Base-by-base conservation (phyloP, 2,329 filamentous ascomycete species). In the Fonsecaea erecta region DNA sequence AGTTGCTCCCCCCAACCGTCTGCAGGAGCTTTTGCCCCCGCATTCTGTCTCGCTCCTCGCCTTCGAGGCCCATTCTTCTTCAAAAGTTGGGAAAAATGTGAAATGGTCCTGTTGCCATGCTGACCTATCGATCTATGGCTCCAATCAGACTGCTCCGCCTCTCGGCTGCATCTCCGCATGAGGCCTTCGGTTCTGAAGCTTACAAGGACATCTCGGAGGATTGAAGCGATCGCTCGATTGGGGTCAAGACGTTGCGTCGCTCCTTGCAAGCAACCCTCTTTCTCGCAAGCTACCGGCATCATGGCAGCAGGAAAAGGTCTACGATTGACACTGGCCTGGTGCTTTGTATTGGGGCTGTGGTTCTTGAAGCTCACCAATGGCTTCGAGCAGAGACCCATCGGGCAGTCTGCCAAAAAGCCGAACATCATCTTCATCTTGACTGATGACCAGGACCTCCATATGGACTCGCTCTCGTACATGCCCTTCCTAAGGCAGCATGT, bases 381-480 rank as follows among this genome's bases (percentile, higher is more conserved):
- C 59, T 46, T n/a, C 8, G 16, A 30, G 16, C 52, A 53, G n/a
- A 32, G 18, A 21, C 52, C 52, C 52, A 30, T 53, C 28, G 11
- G 9, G 14, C 52, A 53, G 24, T 35, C 7, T n/a, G 35, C 18
- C 48, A 55, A 40, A 37, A 57, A 32, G 46, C 79, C 83, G 0
- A 90, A 90, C 68, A 84, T 90, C 53, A 78, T 91, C 21, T 88
- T 90, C 71, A 85, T 90, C 64, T 78, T 90, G 43, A 88, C 86
- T 0, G 88, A 90, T 66, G 88, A 90, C 67, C 88, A 90, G 71
- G 88, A 90, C 70, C 74, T 86, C 1, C 82, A 85, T 46, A 78
- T 90, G 70, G 78, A 85, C 52, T 90, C 87, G 0, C 72, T 89
- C 1, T 78, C 83, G 0, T 89, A 89, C 65, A 87, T 87, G 79